A percentile compares a stretch with the other conserved stretches of the same genome.
phyloP scores from a whole-genome alignment of 2,329 filamentous ascomycete species.

The Gaeumannomyces sp. region DNA sequence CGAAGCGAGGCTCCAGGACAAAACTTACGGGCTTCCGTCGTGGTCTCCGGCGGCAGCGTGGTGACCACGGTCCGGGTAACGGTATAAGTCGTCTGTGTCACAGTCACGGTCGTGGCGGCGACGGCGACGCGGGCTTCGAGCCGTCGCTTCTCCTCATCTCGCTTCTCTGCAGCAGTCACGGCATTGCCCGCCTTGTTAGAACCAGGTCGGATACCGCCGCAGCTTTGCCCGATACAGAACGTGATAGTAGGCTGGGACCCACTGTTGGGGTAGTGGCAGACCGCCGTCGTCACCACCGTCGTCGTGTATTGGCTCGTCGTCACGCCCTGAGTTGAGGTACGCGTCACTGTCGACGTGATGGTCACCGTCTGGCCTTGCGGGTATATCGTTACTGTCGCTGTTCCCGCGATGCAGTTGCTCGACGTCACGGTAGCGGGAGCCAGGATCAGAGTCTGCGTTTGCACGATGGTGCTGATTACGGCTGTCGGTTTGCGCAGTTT shows the following conservation, averaged over 20 bases:
- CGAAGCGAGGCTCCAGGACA: too few species aligned
- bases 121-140: constrained; percentile 19
- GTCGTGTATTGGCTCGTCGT: constrained; percentile 27
- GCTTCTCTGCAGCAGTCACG: background rate
- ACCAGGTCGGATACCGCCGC: background rate
- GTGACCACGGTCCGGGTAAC: constrained; percentile 30
- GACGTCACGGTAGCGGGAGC: constrained; percentile 27
- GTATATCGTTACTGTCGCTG: constrained; percentile 29
- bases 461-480: constrained; percentile 19
- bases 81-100: constrained; percentile 30
- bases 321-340: constrained; percentile 27
- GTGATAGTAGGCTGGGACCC: constrained; percentile 10
- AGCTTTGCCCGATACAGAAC: constrained; percentile 10
- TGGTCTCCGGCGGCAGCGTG: constrained; percentile 25
- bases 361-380: constrained; percentile 25
- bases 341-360: constrained; percentile 23
- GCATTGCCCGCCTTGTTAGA: background rate
- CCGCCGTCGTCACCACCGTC: constrained; percentile 26
- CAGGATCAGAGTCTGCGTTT: constrained; percentile 29
- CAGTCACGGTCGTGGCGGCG: constrained; percentile 28
- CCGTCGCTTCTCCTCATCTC: constrained; percentile 16
- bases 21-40: constrained; percentile 21
- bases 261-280: constrained; percentile 28
- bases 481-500: constrained; percentile 14
- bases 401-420: constrained; percentile 25